Percentiles rank a stretch among this genome's conserved stretches.
Evolutionary conservation across 2,329 filamentous ascomycete genomes (phyloP).

Genomic region (Monilinia laxa): DNA sequence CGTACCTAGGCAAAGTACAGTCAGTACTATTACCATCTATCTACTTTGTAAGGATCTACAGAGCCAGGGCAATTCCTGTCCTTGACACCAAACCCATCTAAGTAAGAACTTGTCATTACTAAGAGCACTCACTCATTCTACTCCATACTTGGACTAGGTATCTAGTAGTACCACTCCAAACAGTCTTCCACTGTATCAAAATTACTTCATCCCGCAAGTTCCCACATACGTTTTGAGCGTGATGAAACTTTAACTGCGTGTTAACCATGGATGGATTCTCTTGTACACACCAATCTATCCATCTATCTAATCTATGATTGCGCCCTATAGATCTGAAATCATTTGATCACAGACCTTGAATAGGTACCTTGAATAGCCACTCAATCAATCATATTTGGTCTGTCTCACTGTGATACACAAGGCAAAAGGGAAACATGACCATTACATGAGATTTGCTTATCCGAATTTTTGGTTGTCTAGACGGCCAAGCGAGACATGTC

Average conservation of each 20-base stretch:
- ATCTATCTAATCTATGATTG: background rate
- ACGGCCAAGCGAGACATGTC: constrained; percentile 15
- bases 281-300: background rate
- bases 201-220: constrained; percentile 5
- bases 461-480: constrained; percentile 3
- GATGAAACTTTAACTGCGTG: background rate
- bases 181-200: background rate
- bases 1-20: too few relatives aligned
- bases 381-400: background rate
- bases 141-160: background rate
- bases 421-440: background rate
- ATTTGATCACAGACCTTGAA: constrained; percentile 5
- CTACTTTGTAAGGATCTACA: constrained; percentile 1
- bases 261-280: background rate
- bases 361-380: background rate
- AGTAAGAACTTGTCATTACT: background rate
- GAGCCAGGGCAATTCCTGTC: constrained; percentile 3
- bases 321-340: background rate
- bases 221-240: background rate
- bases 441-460: background rate
- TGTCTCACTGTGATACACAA: background rate
- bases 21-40: too few relatives aligned
- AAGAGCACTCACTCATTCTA: background rate
- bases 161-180: too few relatives aligned
- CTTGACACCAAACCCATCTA: background rate